Conservation (phyloP, 202 grass and related monocot genomes). For the Schoenoplectus triqueter region DNA sequence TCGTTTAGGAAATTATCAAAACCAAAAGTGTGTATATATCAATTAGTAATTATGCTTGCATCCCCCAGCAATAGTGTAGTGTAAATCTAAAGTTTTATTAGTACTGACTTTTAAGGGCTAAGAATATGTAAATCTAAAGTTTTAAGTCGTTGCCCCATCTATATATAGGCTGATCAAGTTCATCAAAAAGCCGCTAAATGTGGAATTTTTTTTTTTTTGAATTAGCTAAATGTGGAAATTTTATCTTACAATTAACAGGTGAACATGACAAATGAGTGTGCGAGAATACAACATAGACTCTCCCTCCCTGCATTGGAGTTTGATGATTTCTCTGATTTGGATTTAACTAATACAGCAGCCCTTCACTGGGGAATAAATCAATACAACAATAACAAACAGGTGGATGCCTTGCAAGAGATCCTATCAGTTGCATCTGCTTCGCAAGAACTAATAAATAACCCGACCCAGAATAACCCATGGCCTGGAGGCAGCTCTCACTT, state of each 20-base stretch:
- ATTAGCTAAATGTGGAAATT: neutral
- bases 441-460: slow-evolving; percentile 65
- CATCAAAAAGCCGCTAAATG: too few species aligned
- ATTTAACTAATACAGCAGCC: slow-evolving; percentile 38
- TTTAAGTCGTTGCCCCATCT: too few species aligned
- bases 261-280: slow-evolving; percentile 81
- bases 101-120: too few species aligned
- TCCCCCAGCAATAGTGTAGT: too few species aligned
- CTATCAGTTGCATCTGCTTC: slow-evolving; percentile 78
- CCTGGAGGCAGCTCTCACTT: slow-evolving; percentile 36
- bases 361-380: slow-evolving; percentile 51
- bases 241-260: slow-evolving; percentile 56
- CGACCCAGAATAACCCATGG: slow-evolving; percentile 34
- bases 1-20: too few species aligned
- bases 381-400: slow-evolving; percentile 48
- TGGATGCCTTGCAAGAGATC: slow-evolving; percentile 91
- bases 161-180: too few species aligned
- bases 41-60: too few species aligned
- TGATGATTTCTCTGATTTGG: slow-evolving; percentile 67
- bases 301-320: slow-evolving; percentile 68
- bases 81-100: too few species aligned
- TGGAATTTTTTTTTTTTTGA: too few species aligned
- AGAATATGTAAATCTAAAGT: too few species aligned
- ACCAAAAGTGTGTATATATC: too few species aligned
- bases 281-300: slow-evolving; percentile 85